Conservation (phyloP, 176 grass and related monocot species). For the Ananas comosus region DNA sequence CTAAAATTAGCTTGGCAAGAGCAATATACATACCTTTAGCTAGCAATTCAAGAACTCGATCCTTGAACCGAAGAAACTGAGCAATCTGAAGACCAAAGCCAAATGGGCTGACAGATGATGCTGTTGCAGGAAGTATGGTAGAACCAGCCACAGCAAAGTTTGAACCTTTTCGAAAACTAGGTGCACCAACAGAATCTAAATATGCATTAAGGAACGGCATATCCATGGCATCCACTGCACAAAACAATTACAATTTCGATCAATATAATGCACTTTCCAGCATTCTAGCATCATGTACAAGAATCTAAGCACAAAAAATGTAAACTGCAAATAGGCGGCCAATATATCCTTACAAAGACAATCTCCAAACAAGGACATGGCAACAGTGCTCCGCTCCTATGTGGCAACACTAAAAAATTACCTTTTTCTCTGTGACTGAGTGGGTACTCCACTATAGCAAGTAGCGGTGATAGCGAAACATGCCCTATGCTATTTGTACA, state of each 20-base stretch:
- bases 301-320: not conserved
- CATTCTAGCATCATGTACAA: not conserved
- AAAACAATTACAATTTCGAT: constrained; percentile 2
- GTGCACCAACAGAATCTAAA: constrained; percentile 73
- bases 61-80: constrained; percentile 88
- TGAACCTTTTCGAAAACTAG: constrained; percentile 63
- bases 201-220: constrained; percentile 82
- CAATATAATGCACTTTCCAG: constrained; percentile 6
- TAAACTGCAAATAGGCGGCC: no score
- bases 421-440: no score
- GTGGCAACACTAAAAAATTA: no score
- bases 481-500: no score
- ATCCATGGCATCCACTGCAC: constrained; percentile 77
- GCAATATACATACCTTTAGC: constrained; percentile 37
- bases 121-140: constrained; percentile 82
- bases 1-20: constrained; percentile 6
- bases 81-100: constrained; percentile 78
- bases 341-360: no score
- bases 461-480: no score
- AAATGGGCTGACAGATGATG: constrained; percentile 89
- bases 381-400: no score
- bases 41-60: constrained; percentile 57
- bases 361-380: no score
- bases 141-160: constrained; percentile 96
- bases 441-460: no score